phyloP scores from a whole-genome alignment of 2,329 filamentous ascomycete species.

The Triangularia verruculosa region DNA sequence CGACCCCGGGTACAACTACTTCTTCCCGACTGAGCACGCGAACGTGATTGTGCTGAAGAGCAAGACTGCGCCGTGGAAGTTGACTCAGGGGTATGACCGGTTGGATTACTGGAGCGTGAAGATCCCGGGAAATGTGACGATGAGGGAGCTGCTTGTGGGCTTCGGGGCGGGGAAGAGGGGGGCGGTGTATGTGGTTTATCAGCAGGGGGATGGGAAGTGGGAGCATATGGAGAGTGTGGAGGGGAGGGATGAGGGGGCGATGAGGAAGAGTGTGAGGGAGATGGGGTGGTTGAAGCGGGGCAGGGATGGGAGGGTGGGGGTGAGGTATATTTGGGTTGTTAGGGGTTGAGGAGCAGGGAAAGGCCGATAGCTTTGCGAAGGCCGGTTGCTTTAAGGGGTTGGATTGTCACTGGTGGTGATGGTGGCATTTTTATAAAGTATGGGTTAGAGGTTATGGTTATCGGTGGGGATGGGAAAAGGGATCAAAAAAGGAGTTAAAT shows the following conservation, averaged over 20 bases:
- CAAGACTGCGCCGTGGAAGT: slow-evolving; percentile 52
- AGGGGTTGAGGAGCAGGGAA: slow-evolving; percentile 36
- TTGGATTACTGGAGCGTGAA: slow-evolving; percentile 47
- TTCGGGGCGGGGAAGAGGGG: slow-evolving; percentile 54
- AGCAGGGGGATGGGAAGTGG: slow-evolving; percentile 57
- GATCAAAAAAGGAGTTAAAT: neutral
- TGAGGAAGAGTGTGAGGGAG: slow-evolving; percentile 50
- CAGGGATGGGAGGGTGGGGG: slow-evolving; percentile 43
- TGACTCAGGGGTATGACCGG: slow-evolving; percentile 39
- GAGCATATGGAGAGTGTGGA: slow-evolving; percentile 52
- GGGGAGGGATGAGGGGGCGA: slow-evolving; percentile 47
- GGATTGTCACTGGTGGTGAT: neutral
- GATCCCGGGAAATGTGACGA: slow-evolving; percentile 50
- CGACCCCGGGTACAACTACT: slow-evolving; percentile 62
- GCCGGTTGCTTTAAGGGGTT: neutral
- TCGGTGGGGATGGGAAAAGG: neutral
- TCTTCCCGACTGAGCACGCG: slow-evolving; percentile 56
- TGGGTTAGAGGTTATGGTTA: neutral
- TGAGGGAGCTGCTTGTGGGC: slow-evolving; percentile 56
- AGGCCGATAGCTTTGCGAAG: neutral
- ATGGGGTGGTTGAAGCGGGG: slow-evolving; percentile 55
- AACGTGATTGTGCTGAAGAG: slow-evolving; percentile 57
- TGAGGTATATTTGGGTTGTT: slow-evolving; percentile 60
- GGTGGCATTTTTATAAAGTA: neutral
- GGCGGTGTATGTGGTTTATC: slow-evolving; percentile 53